phyloP scores from a whole-genome alignment of 257 asterid genomes.

The Thymus quinquecostatus region DNA sequence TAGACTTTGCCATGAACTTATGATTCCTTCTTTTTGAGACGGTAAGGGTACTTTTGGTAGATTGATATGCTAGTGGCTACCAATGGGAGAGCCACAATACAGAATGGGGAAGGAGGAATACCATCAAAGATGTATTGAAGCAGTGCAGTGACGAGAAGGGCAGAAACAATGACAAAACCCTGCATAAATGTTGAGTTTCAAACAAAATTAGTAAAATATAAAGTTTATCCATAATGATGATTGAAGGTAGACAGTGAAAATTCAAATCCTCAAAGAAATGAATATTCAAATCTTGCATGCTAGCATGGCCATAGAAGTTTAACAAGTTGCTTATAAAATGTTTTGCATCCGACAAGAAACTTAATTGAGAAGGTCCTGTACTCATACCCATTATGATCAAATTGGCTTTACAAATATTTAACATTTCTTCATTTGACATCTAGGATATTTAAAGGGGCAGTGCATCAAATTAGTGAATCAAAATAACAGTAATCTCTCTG shows the following conservation, averaged over 20 bases:
- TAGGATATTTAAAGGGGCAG: constrained; percentile 1
- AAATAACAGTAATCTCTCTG: neutral
- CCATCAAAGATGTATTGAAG: constrained; percentile 85
- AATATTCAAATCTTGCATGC: neutral
- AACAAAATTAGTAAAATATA: constrained; percentile 7
- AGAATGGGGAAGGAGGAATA: constrained; percentile 77
- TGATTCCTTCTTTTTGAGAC: constrained; percentile 59
- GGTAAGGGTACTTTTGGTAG: constrained; percentile 91
- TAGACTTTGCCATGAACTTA: constrained; percentile 32
- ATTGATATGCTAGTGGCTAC: constrained; percentile 76
- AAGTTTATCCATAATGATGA: neutral
- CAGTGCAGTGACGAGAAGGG: constrained; percentile 89
- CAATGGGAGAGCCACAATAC: constrained; percentile 86
- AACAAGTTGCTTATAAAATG: neutral
- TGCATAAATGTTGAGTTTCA: constrained; percentile 36
- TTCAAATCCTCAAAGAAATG: neutral
- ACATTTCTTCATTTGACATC: neutral
- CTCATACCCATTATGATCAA: neutral
- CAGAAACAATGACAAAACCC: constrained; percentile 97
- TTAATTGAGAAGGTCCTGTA: constrained; percentile 2
- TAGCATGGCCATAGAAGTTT: neutral
- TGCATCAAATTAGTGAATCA: neutral
- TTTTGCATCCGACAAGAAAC: constrained; percentile 14
- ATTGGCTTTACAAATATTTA: neutral
- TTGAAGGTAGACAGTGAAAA: neutral